phyloP scores from a whole-genome alignment of 163 green algal genomes.

The Scenedesmus sp. region DNA sequence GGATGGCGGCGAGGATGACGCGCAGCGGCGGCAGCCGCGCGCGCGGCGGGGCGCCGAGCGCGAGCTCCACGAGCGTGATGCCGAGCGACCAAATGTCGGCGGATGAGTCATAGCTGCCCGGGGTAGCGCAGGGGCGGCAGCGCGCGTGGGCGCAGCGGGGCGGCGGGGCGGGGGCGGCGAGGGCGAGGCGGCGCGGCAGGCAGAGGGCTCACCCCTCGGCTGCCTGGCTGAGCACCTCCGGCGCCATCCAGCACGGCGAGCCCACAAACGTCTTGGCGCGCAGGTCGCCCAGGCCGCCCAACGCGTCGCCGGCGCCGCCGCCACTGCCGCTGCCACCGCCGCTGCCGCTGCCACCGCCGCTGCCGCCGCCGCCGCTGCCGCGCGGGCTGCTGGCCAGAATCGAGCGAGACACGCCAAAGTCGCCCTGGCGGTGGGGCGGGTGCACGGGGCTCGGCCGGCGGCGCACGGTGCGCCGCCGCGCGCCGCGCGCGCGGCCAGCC shows the following conservation, averaged over 20 bases:
- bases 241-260: conserved; percentile 98
- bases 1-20: conserved; percentile 76
- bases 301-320: not conserved
- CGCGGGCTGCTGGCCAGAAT: too few species aligned
- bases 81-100: conserved; percentile 98
- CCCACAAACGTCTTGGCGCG: conserved; percentile 87
- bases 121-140: not conserved
- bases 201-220: too few species aligned
- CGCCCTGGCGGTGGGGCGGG: too few species aligned
- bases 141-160: not conserved
- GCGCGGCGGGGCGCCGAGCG: conserved; percentile 83
- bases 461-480: too few species aligned
- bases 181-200: too few species aligned
- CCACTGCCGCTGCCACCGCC: not conserved
- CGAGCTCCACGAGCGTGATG: conserved; percentile 85
- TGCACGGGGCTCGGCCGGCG: too few species aligned
- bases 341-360: not conserved
- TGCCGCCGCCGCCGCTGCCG: too few species aligned
- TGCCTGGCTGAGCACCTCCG: conserved; percentile 93
- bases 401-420: too few species aligned
- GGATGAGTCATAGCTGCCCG: conserved; percentile 68
- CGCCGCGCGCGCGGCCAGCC: too few species aligned
- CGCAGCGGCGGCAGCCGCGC: conserved; percentile 79
- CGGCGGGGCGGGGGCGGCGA: not conserved
- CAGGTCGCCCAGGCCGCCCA: not conserved